Conservation (phyloP, 2,329 filamentous ascomycete genomes). For the Fonsecaea multimorphosa region DNA sequence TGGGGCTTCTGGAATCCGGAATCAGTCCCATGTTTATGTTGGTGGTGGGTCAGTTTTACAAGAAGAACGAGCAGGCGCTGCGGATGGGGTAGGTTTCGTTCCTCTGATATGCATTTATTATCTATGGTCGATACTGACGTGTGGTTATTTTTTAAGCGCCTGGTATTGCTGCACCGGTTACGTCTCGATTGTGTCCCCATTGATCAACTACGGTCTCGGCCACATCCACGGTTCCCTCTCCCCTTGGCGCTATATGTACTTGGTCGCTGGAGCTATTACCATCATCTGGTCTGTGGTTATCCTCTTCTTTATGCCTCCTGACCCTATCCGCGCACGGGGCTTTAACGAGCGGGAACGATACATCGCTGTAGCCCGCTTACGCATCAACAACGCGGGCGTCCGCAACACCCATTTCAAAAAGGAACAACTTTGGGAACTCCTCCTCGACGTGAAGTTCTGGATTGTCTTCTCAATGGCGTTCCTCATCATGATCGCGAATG, state of each 20-base stretch:
- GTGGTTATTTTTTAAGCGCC: not conserved
- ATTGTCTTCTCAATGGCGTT: slow-evolving; percentile 70
- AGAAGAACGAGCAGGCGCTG: slow-evolving; percentile 67
- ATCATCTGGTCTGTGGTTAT: slow-evolving; percentile 63
- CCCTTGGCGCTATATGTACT: slow-evolving; percentile 74
- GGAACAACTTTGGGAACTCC: slow-evolving; percentile 63
- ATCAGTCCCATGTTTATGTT: slow-evolving; percentile 72
- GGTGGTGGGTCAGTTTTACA: slow-evolving; percentile 68
- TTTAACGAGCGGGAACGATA: slow-evolving; percentile 66
- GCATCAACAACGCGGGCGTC: slow-evolving; percentile 68
- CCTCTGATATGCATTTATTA: not conserved
- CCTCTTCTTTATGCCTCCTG: slow-evolving; percentile 69
- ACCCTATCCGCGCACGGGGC: slow-evolving; percentile 72
- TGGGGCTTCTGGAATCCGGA: slow-evolving; percentile 66
- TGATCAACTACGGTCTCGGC: slow-evolving; percentile 70
- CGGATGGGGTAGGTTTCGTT: slow-evolving; percentile 56
- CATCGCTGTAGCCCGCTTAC: slow-evolving; percentile 68
- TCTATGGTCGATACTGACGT: not conserved
- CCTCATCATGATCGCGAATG: slow-evolving; percentile 71
- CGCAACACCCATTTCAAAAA: slow-evolving; percentile 66
- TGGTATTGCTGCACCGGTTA: slow-evolving; percentile 48
- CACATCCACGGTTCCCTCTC: slow-evolving; percentile 63
- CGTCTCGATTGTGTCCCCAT: slow-evolving; percentile 55
- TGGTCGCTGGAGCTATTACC: slow-evolving; percentile 68
- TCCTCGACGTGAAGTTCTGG: slow-evolving; percentile 66